These are phyloP conservation scores for Aspergillus niger DNA, from an alignment of 2,329 filamentous ascomycete species.

Conservation along the genomic window DNA sequence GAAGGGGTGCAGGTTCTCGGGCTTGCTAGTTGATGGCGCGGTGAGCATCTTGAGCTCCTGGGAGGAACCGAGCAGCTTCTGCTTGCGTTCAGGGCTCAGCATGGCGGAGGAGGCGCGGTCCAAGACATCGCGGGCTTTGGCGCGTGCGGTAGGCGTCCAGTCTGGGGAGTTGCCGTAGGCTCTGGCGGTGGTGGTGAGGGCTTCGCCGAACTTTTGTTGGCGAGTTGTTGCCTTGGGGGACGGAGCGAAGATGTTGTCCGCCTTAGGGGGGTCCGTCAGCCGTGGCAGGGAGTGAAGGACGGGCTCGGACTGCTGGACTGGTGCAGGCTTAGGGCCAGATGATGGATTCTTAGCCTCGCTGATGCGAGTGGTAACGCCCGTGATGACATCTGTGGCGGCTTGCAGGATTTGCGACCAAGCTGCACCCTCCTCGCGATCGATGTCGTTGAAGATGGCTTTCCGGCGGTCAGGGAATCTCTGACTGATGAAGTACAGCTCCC, in stretches of 20 bases:
- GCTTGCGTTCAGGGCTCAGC: conserved; percentile 44
- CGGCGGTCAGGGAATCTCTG: conserved; percentile 73
- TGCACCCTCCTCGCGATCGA: conserved; percentile 76
- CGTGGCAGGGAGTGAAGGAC: conserved; percentile 52
- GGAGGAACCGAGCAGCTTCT: conserved; percentile 38
- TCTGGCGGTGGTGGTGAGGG: conserved; percentile 48
- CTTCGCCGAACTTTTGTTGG: conserved; percentile 41
- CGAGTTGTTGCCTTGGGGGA: conserved; percentile 40
- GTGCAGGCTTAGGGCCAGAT: conserved; percentile 33
- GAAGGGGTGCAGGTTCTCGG: conserved; percentile 53
- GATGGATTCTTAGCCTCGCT: conserved; percentile 58
- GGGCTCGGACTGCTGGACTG: conserved; percentile 48
- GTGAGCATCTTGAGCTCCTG: conserved; percentile 43
- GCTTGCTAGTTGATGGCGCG: conserved; percentile 42
- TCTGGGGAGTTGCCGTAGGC: conserved; percentile 49
- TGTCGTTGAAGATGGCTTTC: conserved; percentile 80
- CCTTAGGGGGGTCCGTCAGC: conserved; percentile 51
- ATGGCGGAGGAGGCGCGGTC: conserved; percentile 43
- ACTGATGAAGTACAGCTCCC: conserved; percentile 83
- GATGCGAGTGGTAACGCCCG: conserved; percentile 67
- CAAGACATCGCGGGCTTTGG: conserved; percentile 40
- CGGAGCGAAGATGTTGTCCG: conserved; percentile 51
- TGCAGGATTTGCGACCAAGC: conserved; percentile 78
- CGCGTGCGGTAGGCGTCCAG: conserved; percentile 46
- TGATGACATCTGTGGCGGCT: conserved; percentile 69